A percentile compares a stretch with the other conserved stretches of the same genome.
Conservation (phyloP, 257 asterid species). For the Eustoma russellianum region DNA sequence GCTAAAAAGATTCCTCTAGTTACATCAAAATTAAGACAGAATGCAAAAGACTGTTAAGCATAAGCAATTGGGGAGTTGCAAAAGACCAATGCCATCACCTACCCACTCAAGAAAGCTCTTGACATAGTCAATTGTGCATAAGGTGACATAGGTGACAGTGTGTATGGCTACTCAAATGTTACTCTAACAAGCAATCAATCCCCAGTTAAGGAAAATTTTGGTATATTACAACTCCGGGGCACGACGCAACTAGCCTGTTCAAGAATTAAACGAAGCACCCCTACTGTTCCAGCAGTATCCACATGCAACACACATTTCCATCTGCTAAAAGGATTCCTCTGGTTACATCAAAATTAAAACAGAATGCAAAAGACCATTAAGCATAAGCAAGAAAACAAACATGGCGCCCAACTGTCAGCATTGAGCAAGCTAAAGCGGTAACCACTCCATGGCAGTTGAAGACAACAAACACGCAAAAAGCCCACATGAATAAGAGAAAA, state of each 20-base stretch:
- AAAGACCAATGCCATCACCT: conserved; percentile 96
- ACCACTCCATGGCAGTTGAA: too few relatives aligned
- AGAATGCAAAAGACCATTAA: conserved; percentile 3
- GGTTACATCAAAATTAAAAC: conserved; percentile 43
- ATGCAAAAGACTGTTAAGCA: conserved; percentile 2
- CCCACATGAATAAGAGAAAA: neutral
- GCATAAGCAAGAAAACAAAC: neutral
- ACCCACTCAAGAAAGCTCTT: conserved; percentile 98
- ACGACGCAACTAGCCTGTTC: conserved; percentile 55
- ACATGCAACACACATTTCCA: conserved; percentile 89
- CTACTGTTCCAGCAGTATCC: conserved; percentile 93
- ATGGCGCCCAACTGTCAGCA: neutral
- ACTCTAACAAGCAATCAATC: conserved; percentile 35
- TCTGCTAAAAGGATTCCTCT: conserved; percentile 54
- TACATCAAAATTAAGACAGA: conserved; percentile 34
- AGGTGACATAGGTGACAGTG: conserved; percentile 76
- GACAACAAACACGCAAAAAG: neutral
- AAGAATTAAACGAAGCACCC: conserved; percentile 76
- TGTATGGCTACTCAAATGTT: conserved; percentile 59
- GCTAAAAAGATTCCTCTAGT: conserved; percentile 55
- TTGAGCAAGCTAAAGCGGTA: too few relatives aligned
- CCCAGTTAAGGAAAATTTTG: conserved; percentile 9
- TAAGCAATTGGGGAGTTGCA: too few relatives aligned
- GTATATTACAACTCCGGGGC: conserved; percentile 9
- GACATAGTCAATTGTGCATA: conserved; percentile 86